A percentile compares a stretch with the other conserved stretches of the same genome.
Conservation (phyloP, 2,329 filamentous ascomycete species). For the Fusarium tjaetaba region DNA sequence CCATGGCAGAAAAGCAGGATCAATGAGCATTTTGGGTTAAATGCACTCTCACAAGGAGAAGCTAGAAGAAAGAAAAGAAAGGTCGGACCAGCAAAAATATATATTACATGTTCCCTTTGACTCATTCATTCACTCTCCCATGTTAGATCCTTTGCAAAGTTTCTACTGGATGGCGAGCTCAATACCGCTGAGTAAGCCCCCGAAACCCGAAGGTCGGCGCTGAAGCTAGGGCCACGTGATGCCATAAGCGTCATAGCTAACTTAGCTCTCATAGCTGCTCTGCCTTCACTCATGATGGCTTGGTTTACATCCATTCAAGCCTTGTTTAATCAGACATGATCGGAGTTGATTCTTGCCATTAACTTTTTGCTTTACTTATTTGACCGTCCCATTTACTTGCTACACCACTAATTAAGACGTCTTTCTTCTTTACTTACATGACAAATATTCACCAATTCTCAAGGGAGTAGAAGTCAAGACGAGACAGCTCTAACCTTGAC, state of each 20-base stretch:
- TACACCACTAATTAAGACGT: background rate
- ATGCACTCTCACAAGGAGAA: background rate
- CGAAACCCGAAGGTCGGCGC: background rate
- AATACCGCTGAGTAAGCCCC: conserved; percentile 17
- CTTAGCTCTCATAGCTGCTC: conserved; percentile 7
- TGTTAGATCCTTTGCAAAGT: conserved; percentile 4
- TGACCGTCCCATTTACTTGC: background rate
- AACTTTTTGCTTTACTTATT: background rate
- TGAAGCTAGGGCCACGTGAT: conserved; percentile 23
- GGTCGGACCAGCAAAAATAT: background rate
- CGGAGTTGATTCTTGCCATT: background rate
- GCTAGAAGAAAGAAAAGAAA: no score
- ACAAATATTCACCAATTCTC: background rate
- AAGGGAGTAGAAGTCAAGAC: conserved; percentile 21
- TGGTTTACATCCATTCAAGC: background rate
- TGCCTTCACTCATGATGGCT: conserved; percentile 14
- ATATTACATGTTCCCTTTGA: background rate
- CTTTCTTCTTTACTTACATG: background rate
- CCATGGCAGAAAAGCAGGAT: conserved; percentile 68
- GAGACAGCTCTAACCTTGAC: conserved; percentile 38
- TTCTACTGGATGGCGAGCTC: conserved; percentile 31
- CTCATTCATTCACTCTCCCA: conserved; percentile 15
- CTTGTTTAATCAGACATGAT: background rate
- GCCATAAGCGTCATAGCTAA: conserved; percentile 27
- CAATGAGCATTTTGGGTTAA: conserved; percentile 33